phyloP scores from a whole-genome alignment of 129 eudicot genomes.

The Lactuca sativa region DNA sequence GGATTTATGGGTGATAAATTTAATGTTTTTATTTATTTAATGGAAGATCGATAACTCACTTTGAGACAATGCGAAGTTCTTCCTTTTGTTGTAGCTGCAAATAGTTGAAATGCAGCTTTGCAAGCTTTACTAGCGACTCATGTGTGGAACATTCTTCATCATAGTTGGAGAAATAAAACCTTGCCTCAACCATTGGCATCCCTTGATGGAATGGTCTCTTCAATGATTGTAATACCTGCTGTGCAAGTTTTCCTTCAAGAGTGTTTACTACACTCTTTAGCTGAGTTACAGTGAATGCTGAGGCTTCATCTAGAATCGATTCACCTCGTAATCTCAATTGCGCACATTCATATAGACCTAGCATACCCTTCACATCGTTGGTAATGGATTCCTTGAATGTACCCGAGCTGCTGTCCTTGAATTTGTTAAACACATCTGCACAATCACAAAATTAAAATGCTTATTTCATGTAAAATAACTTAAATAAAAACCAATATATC shows the following conservation, averaged over 20 bases:
- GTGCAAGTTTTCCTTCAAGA: conserved; percentile 10
- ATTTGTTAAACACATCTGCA: conserved; percentile 41
- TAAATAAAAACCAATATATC: neutral
- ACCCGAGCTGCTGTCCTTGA: conserved; percentile 17
- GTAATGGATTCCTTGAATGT: conserved; percentile 24
- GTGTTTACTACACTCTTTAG: conserved; percentile 26
- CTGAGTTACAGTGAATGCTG: conserved; percentile 14
- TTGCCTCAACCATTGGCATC: conserved; percentile 37
- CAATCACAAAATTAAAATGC: neutral
- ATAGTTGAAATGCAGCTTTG: conserved; percentile 33
- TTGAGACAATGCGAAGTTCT: conserved; percentile 29
- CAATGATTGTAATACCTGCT: conserved; percentile 29
- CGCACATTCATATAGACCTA: conserved; percentile 39
- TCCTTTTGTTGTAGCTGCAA: conserved; percentile 30
- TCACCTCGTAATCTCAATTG: conserved; percentile 32
- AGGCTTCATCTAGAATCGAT: conserved; percentile 32
- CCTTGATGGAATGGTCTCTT: conserved; percentile 36
- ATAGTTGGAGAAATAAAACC: conserved; percentile 29
- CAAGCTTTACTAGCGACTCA: conserved; percentile 26
- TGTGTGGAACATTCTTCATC: conserved; percentile 21
- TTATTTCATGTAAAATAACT: neutral
- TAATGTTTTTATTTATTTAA: neutral
- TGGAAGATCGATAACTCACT: conserved; percentile 18
- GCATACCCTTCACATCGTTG: conserved; percentile 31
- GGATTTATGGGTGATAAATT: no score